Base-by-base conservation (phyloP, 441 rosid genomes). In the Biscutella laevigata region DNA sequence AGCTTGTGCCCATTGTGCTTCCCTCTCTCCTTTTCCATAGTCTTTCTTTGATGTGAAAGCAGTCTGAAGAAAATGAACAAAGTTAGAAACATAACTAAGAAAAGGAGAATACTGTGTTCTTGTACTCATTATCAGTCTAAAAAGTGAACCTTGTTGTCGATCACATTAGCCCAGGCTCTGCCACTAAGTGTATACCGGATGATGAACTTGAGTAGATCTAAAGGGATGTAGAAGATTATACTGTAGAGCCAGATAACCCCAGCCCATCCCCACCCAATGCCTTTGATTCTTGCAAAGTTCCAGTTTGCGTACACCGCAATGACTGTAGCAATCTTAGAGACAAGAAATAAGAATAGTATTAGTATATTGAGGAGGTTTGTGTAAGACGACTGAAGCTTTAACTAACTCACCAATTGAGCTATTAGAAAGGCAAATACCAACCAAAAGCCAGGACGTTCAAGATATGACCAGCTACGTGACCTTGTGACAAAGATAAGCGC, bases 1-100 rank as follows among this genome's bases (percentile, higher is more conserved):
- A 27, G 84, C 80, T 42, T 69, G 59, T 3, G 86, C 89, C 89
- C 89, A 79, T 34, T 77, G 85, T 39, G 88, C 88, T 67, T 82
- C 88, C 37, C 86, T 70, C 47, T 79, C 82, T 7, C 77, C 89
- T 10, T 42, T 82, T 28, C 89, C 86, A 38, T 75, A 82, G 52
- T 82, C 84, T 73, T 74, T 82, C 86, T 77, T 82, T 9, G 89
- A 71, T n/a, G 86, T 82, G 74, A 82, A 82, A 22, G 88, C 88
- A 2, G 88, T 82, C 88, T 78, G 50, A 34, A 24, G 30, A 46
- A 19, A 46, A 34, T 46, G 6, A 42, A 19, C 28, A 20, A 24
- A 29, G 44, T 61, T 53, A 67, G 58, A n/a, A 39, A 53, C 14
- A 16, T 28, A 42, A 43, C 5, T 41, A 1, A 1, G 0, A 13